Conservation (phyloP, 2,329 filamentous ascomycete species). For the Didymella lethalis region DNA sequence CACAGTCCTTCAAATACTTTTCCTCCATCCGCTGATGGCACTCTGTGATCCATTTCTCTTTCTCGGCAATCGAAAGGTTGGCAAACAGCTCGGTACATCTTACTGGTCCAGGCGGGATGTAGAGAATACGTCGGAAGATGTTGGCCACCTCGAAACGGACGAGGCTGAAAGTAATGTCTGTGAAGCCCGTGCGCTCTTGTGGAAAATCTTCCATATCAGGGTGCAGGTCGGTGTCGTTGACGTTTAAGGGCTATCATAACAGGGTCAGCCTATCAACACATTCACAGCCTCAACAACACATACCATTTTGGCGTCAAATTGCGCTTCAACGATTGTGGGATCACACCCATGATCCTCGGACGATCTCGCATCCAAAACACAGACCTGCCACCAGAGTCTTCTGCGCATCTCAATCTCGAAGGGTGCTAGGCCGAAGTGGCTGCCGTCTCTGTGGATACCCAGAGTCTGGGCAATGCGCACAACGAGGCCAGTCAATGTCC, state of each 20-base stretch:
- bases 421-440: conserved; percentile 62
- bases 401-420: conserved; percentile 69
- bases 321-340: conserved; percentile 64
- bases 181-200: conserved; percentile 60
- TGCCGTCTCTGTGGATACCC: conserved; percentile 67
- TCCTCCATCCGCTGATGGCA: conserved; percentile 58
- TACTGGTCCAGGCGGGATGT: conserved; percentile 54
- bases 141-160: conserved; percentile 62
- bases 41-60: conserved; percentile 60
- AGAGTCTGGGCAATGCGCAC: conserved; percentile 67
- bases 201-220: conserved; percentile 60
- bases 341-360: conserved; percentile 71
- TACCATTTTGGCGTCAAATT: conserved; percentile 66
- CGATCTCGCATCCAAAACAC: conserved; percentile 66
- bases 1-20: conserved; percentile 60
- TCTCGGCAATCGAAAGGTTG: conserved; percentile 56
- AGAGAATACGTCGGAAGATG: conserved; percentile 57
- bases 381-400: conserved; percentile 67
- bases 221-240: conserved; percentile 62
- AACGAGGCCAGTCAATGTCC: conserved; percentile 66
- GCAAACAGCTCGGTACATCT: conserved; percentile 54
- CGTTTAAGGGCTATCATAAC: conserved; percentile 57
- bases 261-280: conserved; percentile 14
- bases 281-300: not conserved
- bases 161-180: conserved; percentile 65